Base-by-base conservation (phyloP, 2,329 filamentous ascomycete genomes). In the Leptoxyphium fumago region DNA sequence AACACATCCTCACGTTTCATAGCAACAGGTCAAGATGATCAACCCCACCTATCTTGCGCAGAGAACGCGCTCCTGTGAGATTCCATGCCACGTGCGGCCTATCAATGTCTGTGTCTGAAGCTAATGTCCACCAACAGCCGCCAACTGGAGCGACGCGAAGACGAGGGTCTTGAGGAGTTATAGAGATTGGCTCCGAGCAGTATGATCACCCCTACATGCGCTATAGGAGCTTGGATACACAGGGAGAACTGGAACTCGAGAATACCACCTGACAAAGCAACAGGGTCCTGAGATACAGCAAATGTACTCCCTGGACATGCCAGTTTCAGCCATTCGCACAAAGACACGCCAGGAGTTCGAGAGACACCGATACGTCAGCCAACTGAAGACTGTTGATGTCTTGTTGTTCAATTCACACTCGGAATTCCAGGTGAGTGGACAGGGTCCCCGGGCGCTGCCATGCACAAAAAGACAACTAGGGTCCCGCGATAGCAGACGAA, bases 321-420 rank as follows among this genome's bases (percentile, higher is more conserved):
- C 89, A 43, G 80, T 95, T 43, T 84, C 89, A 36, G 74, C 77
- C 50, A 80, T 98, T 62, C 84, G 91, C 56, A 93, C 89, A 47
- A 89, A 93, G 70, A 83, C 96, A 64, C 78, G 91, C 63, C 84
- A 96, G 69, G 88, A 98, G 64, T 98, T 95, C 63, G 91, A 98
- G 73, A 78, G 86, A 61, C 82, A 96, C 70, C 77, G 91, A 73
- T 95, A 84, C 63, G 87, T 94, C 54, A 84, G 83, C 64, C 87
- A 96, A 70, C 69, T 96, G 44, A 75, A 75, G 42, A 84, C 89
- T 28, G 82, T 95, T 43, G 91, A 98, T 60, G 82, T 95, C 44
- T 71, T 98, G 46, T 67, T 98, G 39, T 83, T 85, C 68, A 84
- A 95, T 68, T 94, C 85, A 61, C 81, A 94, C 62, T 77, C 83